Percentiles rank a stretch among this genome's conserved stretches.
phyloP scores from a whole-genome alignment of 306 rosid species.

The Vicia faba region DNA sequence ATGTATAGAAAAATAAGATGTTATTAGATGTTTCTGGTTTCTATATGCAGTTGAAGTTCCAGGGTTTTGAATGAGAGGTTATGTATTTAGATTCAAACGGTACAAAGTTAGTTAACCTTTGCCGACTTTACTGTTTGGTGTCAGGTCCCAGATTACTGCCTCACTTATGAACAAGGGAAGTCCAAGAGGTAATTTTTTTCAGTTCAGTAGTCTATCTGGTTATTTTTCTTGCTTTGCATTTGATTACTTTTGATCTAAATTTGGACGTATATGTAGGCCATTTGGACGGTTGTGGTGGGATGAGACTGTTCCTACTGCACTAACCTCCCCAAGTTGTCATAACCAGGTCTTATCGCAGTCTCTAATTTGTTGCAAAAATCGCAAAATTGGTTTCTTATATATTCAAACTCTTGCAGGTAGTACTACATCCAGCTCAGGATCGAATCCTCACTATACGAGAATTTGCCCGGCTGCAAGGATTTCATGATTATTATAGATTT shows the following conservation, averaged over 20 bases:
- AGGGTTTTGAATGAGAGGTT: conserved; percentile 11
- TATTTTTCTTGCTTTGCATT: conserved; percentile 30
- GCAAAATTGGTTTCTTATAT: conserved; percentile 31
- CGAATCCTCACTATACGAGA: conserved; percentile 73
- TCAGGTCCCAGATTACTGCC: conserved; percentile 80
- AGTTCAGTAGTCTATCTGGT: conserved; percentile 1
- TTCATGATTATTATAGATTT: conserved; percentile 85
- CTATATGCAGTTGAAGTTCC: conserved; percentile 12
- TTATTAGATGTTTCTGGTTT: conserved; percentile 20
- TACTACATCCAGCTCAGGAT: conserved; percentile 91
- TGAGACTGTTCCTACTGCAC: conserved; percentile 84
- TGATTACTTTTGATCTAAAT: conserved; percentile 11
- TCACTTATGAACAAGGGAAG: conserved; percentile 71
- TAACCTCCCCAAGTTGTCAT: conserved; percentile 72
- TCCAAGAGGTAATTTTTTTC: conserved; percentile 66
- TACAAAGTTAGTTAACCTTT: not conserved
- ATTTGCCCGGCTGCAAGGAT: conserved; percentile 90
- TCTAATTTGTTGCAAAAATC: conserved; percentile 29
- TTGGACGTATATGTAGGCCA: conserved; percentile 54
- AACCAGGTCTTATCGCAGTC: conserved; percentile 56
- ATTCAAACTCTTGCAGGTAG: conserved; percentile 48
- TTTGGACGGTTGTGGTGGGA: conserved; percentile 98
- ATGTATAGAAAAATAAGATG: not conserved
- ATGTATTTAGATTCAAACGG: conserved; percentile 13
- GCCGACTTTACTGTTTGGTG: conserved; percentile 13